Percentiles rank a stretch among this genome's conserved stretches.
These are phyloP conservation scores for Cryptosporidium baileyi DNA, from an alignment of 169 alveolate genomes.

Conservation along the genomic window DNA sequence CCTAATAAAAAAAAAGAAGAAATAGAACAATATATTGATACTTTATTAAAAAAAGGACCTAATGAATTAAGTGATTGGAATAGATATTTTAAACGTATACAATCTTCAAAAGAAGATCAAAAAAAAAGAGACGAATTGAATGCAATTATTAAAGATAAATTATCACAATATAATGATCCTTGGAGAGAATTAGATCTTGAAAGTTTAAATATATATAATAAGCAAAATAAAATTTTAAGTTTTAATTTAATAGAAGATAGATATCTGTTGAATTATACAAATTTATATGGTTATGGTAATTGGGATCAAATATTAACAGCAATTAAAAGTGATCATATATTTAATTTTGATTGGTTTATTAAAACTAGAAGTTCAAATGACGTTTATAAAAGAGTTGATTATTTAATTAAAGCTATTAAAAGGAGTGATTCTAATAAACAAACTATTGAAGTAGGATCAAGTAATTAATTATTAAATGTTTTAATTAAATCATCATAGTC, in stretches of 20 bases:
- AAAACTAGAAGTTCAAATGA: slow-evolving; percentile 78
- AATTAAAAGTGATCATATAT: slow-evolving; percentile 75
- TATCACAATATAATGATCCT: background rate
- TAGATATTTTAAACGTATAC: slow-evolving; percentile 14
- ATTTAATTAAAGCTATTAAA: slow-evolving; percentile 76
- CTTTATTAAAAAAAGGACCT: slow-evolving; percentile 21
- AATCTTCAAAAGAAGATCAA: slow-evolving; percentile 24
- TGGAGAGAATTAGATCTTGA: slow-evolving; percentile 62
- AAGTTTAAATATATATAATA: slow-evolving; percentile 12
- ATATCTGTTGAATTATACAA: slow-evolving; percentile 75
- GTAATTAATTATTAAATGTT: background rate
- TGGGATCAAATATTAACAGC: slow-evolving; percentile 79
- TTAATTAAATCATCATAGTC: slow-evolving; percentile 2
- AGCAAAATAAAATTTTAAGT: slow-evolving; percentile 17
- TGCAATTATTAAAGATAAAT: slow-evolving; percentile 6
- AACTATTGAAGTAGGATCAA: background rate
- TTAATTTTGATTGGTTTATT: slow-evolving; percentile 78
- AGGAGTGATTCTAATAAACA: slow-evolving; percentile 11
- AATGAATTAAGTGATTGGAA: slow-evolving; percentile 44
- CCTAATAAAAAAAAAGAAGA: slow-evolving; percentile 28
- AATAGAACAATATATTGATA: background rate
- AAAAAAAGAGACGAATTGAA: slow-evolving; percentile 22
- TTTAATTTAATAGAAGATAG: slow-evolving; percentile 75
- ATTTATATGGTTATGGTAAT: slow-evolving; percentile 78
- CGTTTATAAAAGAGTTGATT: slow-evolving; percentile 80